Evolutionary conservation across 163 green algal genomes (phyloP).

Genomic region (Chlorella variabilis): DNA sequence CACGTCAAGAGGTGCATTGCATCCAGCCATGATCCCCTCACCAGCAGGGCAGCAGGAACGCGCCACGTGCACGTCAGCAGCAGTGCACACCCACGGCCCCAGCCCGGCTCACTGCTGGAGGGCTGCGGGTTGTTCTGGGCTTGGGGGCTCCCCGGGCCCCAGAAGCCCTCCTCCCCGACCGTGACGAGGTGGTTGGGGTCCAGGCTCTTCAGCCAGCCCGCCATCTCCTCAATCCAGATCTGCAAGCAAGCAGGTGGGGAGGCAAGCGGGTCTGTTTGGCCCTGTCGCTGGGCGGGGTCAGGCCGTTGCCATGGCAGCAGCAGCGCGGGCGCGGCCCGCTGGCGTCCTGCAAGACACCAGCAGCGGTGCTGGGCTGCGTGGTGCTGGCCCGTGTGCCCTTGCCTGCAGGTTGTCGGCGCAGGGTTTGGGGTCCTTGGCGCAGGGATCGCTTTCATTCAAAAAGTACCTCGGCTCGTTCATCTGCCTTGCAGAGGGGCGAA

Average conservation of each 20-base stretch:
- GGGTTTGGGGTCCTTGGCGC: neutral
- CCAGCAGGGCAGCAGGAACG: too few species aligned
- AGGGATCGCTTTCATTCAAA: conserved; percentile 27
- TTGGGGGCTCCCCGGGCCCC: neutral
- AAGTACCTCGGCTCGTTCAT: conserved; percentile 52
- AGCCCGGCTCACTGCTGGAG: neutral
- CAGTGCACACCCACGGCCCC: too few species aligned
- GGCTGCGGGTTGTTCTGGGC: conserved; percentile 38
- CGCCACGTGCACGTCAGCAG: too few species aligned
- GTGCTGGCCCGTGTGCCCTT: too few species aligned
- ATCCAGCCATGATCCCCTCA: neutral
- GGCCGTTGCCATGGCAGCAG: neutral
- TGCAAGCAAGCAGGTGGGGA: conserved; percentile 10
- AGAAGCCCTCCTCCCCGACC: conserved; percentile 54
- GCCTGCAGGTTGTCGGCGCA: conserved; percentile 37
- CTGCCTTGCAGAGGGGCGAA: neutral
- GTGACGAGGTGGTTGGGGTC: conserved; percentile 76
- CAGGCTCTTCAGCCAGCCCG: conserved; percentile 54
- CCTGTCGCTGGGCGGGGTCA: too few species aligned
- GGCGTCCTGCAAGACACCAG: too few species aligned
- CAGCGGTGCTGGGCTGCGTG: too few species aligned
- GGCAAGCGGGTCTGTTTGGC: too few species aligned
- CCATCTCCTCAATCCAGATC: conserved; percentile 68
- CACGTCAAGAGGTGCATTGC: too few species aligned
- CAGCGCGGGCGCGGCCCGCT: neutral